Evolutionary conservation across 23 red algal species (phyloP).

Genomic region (Pyropia haitanensis): DNA sequence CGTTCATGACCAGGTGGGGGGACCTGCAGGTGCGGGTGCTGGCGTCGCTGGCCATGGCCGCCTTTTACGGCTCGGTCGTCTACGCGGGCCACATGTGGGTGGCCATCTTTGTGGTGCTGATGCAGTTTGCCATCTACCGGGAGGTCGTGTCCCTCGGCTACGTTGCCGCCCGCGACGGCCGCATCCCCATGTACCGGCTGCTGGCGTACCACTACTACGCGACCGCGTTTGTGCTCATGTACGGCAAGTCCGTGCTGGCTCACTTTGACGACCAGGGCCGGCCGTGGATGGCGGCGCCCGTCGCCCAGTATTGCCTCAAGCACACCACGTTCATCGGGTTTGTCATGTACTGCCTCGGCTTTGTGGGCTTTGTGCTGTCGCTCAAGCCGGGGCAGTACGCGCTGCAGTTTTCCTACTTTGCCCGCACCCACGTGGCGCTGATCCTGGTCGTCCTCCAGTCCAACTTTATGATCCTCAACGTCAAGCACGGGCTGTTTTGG

Average conservation of each 20-base stretch:
- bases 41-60: no score
- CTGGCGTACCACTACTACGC: constrained; percentile 79
- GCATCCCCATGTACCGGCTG: constrained; percentile 70
- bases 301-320: constrained; percentile 52
- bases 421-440: constrained; percentile 60
- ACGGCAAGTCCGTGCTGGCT: constrained; percentile 76
- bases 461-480: constrained; percentile 97
- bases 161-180: constrained; percentile 24
- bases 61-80: constrained; percentile 14
- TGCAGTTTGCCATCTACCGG: constrained; percentile 80
- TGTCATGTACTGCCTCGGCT: constrained; percentile 66
- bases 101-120: constrained; percentile 63
- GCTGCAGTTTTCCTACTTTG: constrained; percentile 87
- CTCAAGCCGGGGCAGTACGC: constrained; percentile 54
- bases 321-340: constrained; percentile 92
- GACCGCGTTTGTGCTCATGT: constrained; percentile 64
- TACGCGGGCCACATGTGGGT: constrained; percentile 69
- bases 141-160: constrained; percentile 84
- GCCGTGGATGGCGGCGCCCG: constrained; percentile 37
- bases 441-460: constrained; percentile 80
- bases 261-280: constrained; percentile 73
- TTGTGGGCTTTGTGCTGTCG: constrained; percentile 84
- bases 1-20: no score
- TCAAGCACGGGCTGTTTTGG: constrained; percentile 86
- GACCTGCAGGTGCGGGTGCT: no score